These are phyloP conservation scores for Aspergillus aculeatus DNA, from an alignment of 2,329 filamentous ascomycete species.

Conservation along the genomic window DNA sequence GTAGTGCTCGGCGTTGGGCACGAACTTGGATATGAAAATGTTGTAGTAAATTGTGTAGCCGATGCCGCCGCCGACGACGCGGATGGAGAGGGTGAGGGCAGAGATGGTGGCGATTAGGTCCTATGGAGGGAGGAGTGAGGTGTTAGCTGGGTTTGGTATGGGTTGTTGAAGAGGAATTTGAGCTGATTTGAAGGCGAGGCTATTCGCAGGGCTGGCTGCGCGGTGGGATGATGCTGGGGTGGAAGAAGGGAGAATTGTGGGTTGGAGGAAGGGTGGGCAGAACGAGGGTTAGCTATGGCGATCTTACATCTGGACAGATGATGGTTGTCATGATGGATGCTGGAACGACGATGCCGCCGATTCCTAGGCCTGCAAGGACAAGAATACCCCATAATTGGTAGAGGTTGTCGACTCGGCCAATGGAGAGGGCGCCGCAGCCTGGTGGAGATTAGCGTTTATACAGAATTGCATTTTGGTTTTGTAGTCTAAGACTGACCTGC, in stretches of 20 bases:
- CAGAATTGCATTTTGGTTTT: not conserved
- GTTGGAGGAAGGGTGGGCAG: not conserved
- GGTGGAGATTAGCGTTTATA: not conserved
- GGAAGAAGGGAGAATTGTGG: not conserved
- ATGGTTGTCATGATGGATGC: constrained; percentile 68
- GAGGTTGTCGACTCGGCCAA: constrained; percentile 54
- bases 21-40: constrained; percentile 48
- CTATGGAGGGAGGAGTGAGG: constrained; percentile 17
- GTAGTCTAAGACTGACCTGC: constrained; percentile 43
- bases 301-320: constrained; percentile 61
- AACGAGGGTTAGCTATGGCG: not conserved
- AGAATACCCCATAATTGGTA: constrained; percentile 57
- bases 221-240: too few species aligned
- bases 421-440: constrained; percentile 56
- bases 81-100: constrained; percentile 67
- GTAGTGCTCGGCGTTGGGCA: constrained; percentile 46
- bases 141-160: not conserved
- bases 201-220: too few species aligned
- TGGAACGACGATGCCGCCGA: constrained; percentile 67
- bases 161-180: too few species aligned
- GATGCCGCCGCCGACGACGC: constrained; percentile 65
- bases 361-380: constrained; percentile 62
- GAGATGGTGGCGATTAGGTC: constrained; percentile 68
- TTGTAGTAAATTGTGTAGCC: constrained; percentile 62
- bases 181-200: too few species aligned